These are phyloP conservation scores for Clonostachys rhizophaga DNA, from an alignment of 2,329 filamentous ascomycete species.

Conservation along the genomic window DNA sequence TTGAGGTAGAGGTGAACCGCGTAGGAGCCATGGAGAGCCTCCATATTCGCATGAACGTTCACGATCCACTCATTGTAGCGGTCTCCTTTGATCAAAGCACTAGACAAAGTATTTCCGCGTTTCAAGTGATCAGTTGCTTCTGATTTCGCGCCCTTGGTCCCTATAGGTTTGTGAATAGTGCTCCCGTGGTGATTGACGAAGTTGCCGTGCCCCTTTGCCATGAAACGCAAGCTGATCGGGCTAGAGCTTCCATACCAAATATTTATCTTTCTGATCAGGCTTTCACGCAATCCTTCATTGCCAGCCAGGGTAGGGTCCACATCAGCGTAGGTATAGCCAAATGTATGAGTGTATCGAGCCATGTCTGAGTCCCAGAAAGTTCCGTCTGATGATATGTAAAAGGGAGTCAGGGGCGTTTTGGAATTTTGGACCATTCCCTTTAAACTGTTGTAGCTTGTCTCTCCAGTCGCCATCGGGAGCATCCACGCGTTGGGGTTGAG, in stretches of 20 bases:
- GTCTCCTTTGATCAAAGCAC: conserved; percentile 26
- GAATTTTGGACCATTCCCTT: conserved; percentile 48
- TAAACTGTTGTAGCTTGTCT: conserved; percentile 56
- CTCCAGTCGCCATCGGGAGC: conserved; percentile 45
- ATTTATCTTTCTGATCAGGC: conserved; percentile 46
- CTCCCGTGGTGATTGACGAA: conserved; percentile 10
- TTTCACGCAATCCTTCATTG: conserved; percentile 17
- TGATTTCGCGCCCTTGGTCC: no score
- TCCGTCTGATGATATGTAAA: conserved; percentile 52
- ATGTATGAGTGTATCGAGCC: conserved; percentile 51
- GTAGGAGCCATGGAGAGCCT: conserved; percentile 57
- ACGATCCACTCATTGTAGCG: conserved; percentile 24
- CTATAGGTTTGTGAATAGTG: no score
- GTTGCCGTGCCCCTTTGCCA: conserved; percentile 7
- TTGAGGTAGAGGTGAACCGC: conserved; percentile 65
- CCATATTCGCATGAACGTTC: conserved; percentile 32
- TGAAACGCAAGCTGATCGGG: conserved; percentile 5
- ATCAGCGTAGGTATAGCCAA: conserved; percentile 75
- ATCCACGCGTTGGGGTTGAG: conserved; percentile 67
- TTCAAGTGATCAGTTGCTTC: no score
- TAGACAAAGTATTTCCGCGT: background rate
- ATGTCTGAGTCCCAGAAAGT: conserved; percentile 65
- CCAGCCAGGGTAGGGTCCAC: conserved; percentile 21
- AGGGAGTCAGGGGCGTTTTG: conserved; percentile 60
- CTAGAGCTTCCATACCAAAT: conserved; percentile 28